Base-by-base conservation (phyloP, 805 yeast species). In the Metschnikowia shivogae region DNA sequence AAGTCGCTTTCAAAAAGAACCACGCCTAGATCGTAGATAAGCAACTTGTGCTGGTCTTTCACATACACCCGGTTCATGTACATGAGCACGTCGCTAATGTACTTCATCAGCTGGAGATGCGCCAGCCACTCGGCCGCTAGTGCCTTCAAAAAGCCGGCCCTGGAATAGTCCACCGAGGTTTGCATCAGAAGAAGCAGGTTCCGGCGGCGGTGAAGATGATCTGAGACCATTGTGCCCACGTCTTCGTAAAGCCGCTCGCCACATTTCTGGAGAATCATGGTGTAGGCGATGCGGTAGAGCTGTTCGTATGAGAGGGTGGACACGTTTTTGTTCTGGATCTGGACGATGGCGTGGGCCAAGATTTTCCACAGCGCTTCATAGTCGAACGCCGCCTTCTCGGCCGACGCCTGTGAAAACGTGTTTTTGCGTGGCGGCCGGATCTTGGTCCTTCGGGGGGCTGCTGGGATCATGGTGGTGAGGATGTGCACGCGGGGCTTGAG, bases 11-110 rank as follows among this genome's bases (percentile, higher is more conserved):
- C 76, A 60, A 88, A 89, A 7, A 82, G 61, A 28, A 74, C 75
- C 20, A 89, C 70, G 0, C 96, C 95, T 39, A 82, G 72, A 58
- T 89, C 96, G 57, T 82, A 84, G 2, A 84, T 73, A 46, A 82
- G 67, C 4, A 85, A 80, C 41, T 80, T 66, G 54, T 78, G 82
- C 44, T 73, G 70, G 51, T 84, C 90, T 52, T 80, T 82, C 24
- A 89, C 86, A 54, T 86, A 89, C 0, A 87, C 96, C 36, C 95
- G 75, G 59, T 89, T 95, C 59, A 90, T 63, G 58, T 89, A 89
- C 86, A 89, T 83, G 59, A 88, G 67, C 3, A 89, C 86, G 61
- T 90, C 96, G 55, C 90, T 78, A 36, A 88, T 77, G 75, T 87
- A 80, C 50, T 86, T 74, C 83, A 87, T 85, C 39, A 84, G 74